Base-by-base conservation (phyloP, 257 asterid species). In the Mentha longifolia region DNA sequence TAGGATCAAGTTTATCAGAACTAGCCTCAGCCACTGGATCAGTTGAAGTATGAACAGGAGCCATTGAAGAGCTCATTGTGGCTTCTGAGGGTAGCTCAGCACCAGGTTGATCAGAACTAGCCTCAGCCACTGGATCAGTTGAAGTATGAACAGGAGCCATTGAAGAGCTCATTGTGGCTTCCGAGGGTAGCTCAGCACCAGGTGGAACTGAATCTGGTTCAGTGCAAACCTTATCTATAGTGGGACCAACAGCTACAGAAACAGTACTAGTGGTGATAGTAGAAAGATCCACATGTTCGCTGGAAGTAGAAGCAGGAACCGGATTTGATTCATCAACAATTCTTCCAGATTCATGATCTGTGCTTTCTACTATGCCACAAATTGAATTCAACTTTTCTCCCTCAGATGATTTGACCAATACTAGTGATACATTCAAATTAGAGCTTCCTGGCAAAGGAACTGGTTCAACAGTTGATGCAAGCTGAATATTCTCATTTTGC, bases 1-100 rank as follows among this genome's bases (percentile, higher is more conserved):
- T 76, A 49, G 76, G 73, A 60, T 77, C 85, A 60, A 62, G 78
- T n/a, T n/a, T n/a, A 67, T 72, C 75, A 66, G 67, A 77, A 75
- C 54, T 68, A 51, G 70, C 75, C 61, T 56, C 41, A 63, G 54
- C 71, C 72, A 73, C 75, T 22, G 82, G 78, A 79, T 63, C 77
- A 43, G 76, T 42, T 41, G 74, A 11, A 68, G 76, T 68, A 65
- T 74, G 56, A 68, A 6, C 51, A n/a, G 76, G 63, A 46, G 73
- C 58, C 50, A n/a, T 6, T 31, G 25, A 61, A n/a, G 67, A 52
- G 68, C 58, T 47, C 43, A 17, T 28, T 17, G 22, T 25, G 11
- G 22, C 47, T 61, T 68, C 73, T 47, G 71, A 74, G 25, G 78
- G 72, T 65, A 15, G 71, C 75, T 57, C 70, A 51, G 68, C 57